These are phyloP conservation scores for Pelargonium fulgidum DNA, from an alignment of 441 rosid species.

Conservation along the genomic window DNA sequence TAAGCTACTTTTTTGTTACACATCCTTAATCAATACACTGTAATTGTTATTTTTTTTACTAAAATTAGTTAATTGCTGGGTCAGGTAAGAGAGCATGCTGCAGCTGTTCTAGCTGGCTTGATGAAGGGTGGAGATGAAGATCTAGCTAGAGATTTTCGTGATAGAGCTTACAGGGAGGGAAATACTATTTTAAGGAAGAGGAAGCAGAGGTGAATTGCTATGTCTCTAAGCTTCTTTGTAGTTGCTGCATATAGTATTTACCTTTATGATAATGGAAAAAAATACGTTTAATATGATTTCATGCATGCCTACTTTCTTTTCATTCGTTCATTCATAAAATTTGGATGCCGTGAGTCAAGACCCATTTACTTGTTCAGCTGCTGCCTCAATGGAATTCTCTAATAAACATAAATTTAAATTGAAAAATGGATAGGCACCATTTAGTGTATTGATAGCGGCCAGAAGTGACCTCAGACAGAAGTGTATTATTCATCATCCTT, in stretches of 20 bases:
- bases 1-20: not conserved
- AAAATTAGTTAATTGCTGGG: slow-evolving; percentile 20
- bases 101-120: slow-evolving; percentile 91
- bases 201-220: slow-evolving; percentile 47
- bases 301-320: not conserved
- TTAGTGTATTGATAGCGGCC: not conserved
- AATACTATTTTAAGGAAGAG: slow-evolving; percentile 53
- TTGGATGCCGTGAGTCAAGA: not conserved
- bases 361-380: not conserved
- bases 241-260: slow-evolving; percentile 9
- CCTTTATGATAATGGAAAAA: not conserved
- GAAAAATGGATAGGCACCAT: too few species aligned
- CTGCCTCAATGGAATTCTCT: not conserved
- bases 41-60: slow-evolving; percentile 10
- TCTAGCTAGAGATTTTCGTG: slow-evolving; percentile 76
- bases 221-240: slow-evolving; percentile 8
- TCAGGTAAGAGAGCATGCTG: slow-evolving; percentile 98
- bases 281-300: not conserved
- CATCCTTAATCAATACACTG: not conserved
- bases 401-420: not conserved
- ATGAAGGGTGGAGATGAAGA: slow-evolving; percentile 93
- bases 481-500: not conserved
- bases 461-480: not conserved
- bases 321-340: not conserved
- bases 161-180: slow-evolving; percentile 74